Base-by-base conservation (phyloP, 2,329 filamentous ascomycete species). In the Colletotrichum sublineola region DNA sequence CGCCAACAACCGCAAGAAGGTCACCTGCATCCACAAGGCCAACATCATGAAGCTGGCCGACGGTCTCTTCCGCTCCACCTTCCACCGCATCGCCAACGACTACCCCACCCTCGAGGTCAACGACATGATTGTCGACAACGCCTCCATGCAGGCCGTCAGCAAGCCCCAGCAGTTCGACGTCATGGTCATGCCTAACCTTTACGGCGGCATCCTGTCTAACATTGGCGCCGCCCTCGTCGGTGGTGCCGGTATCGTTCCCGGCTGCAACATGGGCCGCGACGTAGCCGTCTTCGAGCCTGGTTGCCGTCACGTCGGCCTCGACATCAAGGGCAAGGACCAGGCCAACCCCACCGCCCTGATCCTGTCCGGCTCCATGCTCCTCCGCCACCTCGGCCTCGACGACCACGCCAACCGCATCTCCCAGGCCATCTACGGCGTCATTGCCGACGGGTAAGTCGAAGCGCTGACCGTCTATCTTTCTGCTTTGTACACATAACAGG, bases 31-130 rank as follows among this genome's bases (percentile, higher is more conserved):
- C 82, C 96, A 99, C 93, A 99, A 99, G 91, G 96, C 96, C 86
- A 99, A 99, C 90, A 99, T 99, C 88, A 99, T 99, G 96, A 99
- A 99, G 91, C 90, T 99, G 73, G 96, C 95, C 83, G 96, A 99
- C 79, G 96, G 96, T 85, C 93, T 99, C 70, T 99, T 99, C 94
- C 93, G 96, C 84, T 96, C 92, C 87, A 98, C 96, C 78, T 97
- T 98, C 90, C 94, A 97, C 88, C 89, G 92, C 80, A 92, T 96
- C 77, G 94, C 95, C 77, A 93, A 97, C 88, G 94, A 97, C 84
- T 99, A 96, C 88, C 96, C 96, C 73, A 97, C 94, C 75, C 89
- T 99, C 78, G 94, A 98, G 88, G 93, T 92, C 82, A 97, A 97
- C 88, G 96, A 99, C 87, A 98, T 99, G 96, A 99, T 99, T 84